A percentile compares a stretch with the other conserved stretches of the same genome.
Evolutionary conservation across 441 rosid genomes (phyloP).

Genomic region (Erodium trifolium): DNA sequence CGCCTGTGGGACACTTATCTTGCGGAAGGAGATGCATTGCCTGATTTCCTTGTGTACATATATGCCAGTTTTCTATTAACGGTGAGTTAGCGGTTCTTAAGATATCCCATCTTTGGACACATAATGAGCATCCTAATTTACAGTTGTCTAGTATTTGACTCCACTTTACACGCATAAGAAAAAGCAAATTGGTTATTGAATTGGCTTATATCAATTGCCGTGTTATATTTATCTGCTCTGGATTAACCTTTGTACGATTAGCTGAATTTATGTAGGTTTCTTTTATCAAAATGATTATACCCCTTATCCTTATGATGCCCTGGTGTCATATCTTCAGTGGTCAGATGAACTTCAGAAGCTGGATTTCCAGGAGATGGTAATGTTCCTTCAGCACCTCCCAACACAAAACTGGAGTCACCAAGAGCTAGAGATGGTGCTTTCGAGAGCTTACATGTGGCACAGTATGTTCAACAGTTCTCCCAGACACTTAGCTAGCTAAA

Average conservation of each 20-base stretch:
- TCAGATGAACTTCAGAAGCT: conserved; percentile 80
- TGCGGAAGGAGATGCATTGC: conserved; percentile 96
- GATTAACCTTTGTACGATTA: too few relatives aligned
- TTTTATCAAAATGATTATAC: too few relatives aligned
- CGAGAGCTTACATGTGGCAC: conserved; percentile 93
- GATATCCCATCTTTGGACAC: neutral
- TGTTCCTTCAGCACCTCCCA: conserved; percentile 95
- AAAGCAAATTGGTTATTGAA: too few relatives aligned
- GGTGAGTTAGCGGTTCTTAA: conserved; percentile 33
- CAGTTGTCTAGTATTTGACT: too few relatives aligned
- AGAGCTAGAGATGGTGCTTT: conserved; percentile 89
- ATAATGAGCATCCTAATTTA: neutral
- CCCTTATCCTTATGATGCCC: too few relatives aligned
- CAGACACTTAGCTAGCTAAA: conserved; percentile 70
- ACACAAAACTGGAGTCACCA: conserved; percentile 80
- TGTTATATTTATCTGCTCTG: too few relatives aligned
- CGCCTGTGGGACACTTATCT: conserved; percentile 99
- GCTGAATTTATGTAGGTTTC: too few relatives aligned
- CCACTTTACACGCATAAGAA: too few relatives aligned
- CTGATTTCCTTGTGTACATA: conserved; percentile 92
- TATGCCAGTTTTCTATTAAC: conserved; percentile 91
- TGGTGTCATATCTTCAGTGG: conserved; percentile 45
- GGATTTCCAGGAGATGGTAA: conserved; percentile 96
- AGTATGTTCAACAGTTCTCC: conserved; percentile 94
- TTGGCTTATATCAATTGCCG: too few relatives aligned